Evolutionary conservation across 2,329 filamentous ascomycete species (phyloP), one percentile per base, ranked within the genome.

Genomic region (Shiraia bambusicola): DNA sequence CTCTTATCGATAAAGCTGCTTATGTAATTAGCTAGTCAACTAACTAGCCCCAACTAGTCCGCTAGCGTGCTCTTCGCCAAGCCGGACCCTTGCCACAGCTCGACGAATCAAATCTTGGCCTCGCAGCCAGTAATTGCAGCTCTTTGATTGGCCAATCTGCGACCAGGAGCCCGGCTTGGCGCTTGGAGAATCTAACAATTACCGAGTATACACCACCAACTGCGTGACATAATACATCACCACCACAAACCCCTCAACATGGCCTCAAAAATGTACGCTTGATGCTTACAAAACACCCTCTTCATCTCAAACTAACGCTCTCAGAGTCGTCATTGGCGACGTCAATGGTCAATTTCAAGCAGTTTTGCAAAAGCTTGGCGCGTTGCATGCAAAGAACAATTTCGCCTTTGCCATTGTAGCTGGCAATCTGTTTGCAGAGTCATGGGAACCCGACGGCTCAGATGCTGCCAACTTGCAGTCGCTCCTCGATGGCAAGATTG

Each of bases 331-430:
- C 28, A 74, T 95, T 47, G 93, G 93, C 42, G 83, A 83, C 63
- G 77, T 95, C 51, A 85, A 90, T 63, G 92, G 92, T 59, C 82
- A 87, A 62, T 78, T 96, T 37, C 76, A 81, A 49, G 69, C 83
- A 10, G 83, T 87, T 8, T 88, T 98, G 66, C 77, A 81, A 46
- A 98, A 96, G 70, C 74, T 97, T 14, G 76, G 83, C 7, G 80
- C 82, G 8, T 76, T 97, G 2, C 91, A 97, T 57, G 74, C 82
- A 26, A 97, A 96, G 71, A 93, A 96, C 64, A 79, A 78, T 60
- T 97, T 98, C 66, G 78, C 87, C 11, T 86, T 96, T 58, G 90
- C 88, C 12, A 82, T 98, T 40, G 73, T 95, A 24, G 81, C 83
- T 8, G 93, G 93, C 40, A 86, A 96, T 61, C 76, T 97, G 6